phyloP scores from a whole-genome alignment of 345 rosid species.

The Eutrema yunnanense region DNA sequence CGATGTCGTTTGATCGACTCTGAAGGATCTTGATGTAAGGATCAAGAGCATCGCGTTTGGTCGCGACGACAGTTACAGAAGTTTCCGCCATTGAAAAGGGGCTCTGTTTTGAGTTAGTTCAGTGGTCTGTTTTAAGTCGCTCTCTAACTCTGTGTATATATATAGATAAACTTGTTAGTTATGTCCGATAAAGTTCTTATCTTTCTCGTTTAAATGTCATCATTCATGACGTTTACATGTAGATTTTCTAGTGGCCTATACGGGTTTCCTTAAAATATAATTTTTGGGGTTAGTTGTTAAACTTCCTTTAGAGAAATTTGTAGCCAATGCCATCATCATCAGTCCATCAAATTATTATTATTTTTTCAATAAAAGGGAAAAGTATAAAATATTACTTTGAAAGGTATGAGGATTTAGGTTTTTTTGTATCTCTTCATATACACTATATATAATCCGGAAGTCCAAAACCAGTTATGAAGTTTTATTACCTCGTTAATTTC shows the following conservation, averaged over 20 bases:
- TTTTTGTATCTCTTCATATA: neutral
- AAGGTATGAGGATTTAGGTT: neutral
- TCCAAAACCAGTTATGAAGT: neutral
- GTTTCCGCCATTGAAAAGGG: slow-evolving; percentile 21
- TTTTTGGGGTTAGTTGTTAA: neutral
- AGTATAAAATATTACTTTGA: too few species aligned
- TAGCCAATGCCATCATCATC: neutral
- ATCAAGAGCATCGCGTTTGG: slow-evolving; percentile 15
- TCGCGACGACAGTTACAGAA: slow-evolving; percentile 20
- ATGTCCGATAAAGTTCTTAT: slow-evolving; percentile 19
- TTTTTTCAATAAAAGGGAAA: too few species aligned
- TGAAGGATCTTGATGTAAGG: slow-evolving; percentile 31
- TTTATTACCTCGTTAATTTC: neutral
- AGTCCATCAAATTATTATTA: neutral
- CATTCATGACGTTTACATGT: slow-evolving; percentile 17
- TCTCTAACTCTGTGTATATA: neutral
- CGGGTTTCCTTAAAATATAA: neutral
- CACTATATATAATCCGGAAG: neutral
- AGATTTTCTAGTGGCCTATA: neutral
- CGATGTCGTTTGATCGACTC: slow-evolving; percentile 17
- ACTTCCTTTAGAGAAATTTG: neutral
- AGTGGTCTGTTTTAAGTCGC: slow-evolving; percentile 3
- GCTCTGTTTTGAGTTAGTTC: neutral
- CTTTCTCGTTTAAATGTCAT: slow-evolving; percentile 23
- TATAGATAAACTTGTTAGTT: slow-evolving; percentile 11